Evolutionary conservation across 1,139 yeast species (phyloP).

Genomic region (Yueomyces sp.): DNA sequence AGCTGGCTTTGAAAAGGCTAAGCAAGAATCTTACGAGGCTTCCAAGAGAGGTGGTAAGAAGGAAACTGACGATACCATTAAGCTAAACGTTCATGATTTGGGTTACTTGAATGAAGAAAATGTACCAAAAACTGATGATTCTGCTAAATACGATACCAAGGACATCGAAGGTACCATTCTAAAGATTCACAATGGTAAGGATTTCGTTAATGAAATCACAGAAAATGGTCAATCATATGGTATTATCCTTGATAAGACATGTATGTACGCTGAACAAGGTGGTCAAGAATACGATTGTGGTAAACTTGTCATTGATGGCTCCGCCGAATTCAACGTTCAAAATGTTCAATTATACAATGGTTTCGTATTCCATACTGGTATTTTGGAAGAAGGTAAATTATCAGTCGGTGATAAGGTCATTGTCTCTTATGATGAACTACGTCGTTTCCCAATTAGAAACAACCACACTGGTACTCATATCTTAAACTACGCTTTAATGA

Average conservation of each 20-base stretch:
- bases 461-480: slow-evolving; percentile 98
- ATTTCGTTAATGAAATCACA: slow-evolving; percentile 39
- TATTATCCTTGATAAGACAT: slow-evolving; percentile 73
- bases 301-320: slow-evolving; percentile 77
- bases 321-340: slow-evolving; percentile 74
- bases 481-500: slow-evolving; percentile 76
- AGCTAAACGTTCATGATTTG: slow-evolving; percentile 83
- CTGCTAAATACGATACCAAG: slow-evolving; percentile 56
- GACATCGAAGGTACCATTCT: slow-evolving; percentile 51
- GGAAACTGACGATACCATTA: slow-evolving; percentile 46
- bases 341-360: slow-evolving; percentile 92
- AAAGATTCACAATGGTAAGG: slow-evolving; percentile 58
- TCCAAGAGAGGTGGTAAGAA: slow-evolving; percentile 78
- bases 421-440: slow-evolving; percentile 81
- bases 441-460: slow-evolving; percentile 95
- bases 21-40: slow-evolving; percentile 81
- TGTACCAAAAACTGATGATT: slow-evolving; percentile 78
- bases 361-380: slow-evolving; percentile 90
- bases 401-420: slow-evolving; percentile 57
- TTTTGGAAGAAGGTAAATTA: slow-evolving; percentile 62
- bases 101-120: slow-evolving; percentile 45
- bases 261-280: slow-evolving; percentile 98
- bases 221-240: slow-evolving; percentile 53
- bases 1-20: slow-evolving; percentile 81
- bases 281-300: slow-evolving; percentile 98